Conservation (phyloP, 2,329 filamentous ascomycete genomes). For the Clonostachys rosea region DNA sequence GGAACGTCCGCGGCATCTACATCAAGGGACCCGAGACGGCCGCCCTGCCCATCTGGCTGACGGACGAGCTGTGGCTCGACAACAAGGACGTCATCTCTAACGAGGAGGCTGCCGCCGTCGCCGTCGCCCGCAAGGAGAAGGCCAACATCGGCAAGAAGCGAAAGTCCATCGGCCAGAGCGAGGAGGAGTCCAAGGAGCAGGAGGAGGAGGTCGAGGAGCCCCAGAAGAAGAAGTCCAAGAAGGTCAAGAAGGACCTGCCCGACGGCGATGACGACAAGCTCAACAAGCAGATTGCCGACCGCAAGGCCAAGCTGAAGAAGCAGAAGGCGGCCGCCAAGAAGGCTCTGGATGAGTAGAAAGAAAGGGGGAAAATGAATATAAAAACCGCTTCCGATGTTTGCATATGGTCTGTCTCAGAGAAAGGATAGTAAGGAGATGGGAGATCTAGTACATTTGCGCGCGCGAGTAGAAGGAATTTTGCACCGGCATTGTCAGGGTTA, state of each 20-base stretch:
- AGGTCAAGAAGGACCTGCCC: conserved; percentile 22
- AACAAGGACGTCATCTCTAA: conserved; percentile 67
- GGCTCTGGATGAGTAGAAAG: conserved; percentile 14
- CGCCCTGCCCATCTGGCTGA: conserved; percentile 90
- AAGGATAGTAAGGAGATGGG: too few species aligned
- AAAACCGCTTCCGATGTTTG: too few species aligned
- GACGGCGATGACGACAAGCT: conserved; percentile 47
- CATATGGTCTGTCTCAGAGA: too few species aligned
- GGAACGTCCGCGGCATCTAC: conserved; percentile 77
- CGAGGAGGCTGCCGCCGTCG: conserved; percentile 35
- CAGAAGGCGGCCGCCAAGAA: conserved; percentile 54
- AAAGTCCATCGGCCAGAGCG: conserved; percentile 37
- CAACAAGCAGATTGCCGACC: conserved; percentile 54
- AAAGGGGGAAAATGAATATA: neutral
- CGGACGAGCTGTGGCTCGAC: conserved; percentile 86
- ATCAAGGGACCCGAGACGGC: conserved; percentile 88
- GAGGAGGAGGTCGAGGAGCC: conserved; percentile 23
- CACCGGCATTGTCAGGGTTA: too few species aligned
- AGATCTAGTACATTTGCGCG: too few species aligned
- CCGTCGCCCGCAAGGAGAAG: conserved; percentile 47
- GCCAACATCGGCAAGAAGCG: conserved; percentile 63
- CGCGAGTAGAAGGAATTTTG: too few species aligned
- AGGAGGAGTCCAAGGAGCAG: conserved; percentile 37
- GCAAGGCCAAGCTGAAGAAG: conserved; percentile 53
- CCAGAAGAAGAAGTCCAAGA: conserved; percentile 16